Conservation (phyloP, 2,329 filamentous ascomycete species). For the Fusarium musae region DNA sequence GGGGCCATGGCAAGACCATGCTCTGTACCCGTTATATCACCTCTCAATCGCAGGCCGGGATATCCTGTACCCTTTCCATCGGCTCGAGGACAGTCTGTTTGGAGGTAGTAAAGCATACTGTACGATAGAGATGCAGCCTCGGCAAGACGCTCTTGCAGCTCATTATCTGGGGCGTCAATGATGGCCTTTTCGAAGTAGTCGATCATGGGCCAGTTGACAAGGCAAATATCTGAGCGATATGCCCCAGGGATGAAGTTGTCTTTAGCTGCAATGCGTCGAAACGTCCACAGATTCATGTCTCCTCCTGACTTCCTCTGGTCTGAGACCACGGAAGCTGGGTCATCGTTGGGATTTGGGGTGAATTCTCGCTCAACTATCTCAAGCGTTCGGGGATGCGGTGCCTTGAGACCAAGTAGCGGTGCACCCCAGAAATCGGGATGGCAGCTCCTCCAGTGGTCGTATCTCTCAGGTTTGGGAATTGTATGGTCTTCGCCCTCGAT, state of each 20-base stretch:
- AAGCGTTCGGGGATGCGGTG: conserved; percentile 43
- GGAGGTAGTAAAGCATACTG: conserved; percentile 45
- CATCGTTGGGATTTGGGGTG: conserved; percentile 43
- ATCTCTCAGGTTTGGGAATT: conserved; percentile 34
- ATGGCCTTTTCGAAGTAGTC: conserved; percentile 47
- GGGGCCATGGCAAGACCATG: conserved; percentile 46
- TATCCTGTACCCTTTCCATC: conserved; percentile 41
- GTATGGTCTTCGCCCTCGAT: conserved; percentile 42
- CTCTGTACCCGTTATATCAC: conserved; percentile 43
- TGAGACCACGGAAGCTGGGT: conserved; percentile 36
- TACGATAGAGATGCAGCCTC: conserved; percentile 41
- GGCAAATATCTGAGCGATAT: conserved; percentile 42
- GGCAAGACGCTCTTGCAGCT: conserved; percentile 28
- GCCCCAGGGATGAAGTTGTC: conserved; percentile 41
- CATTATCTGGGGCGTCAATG: conserved; percentile 38
- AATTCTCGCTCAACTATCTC: conserved; percentile 45
- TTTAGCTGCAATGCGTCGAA: conserved; percentile 39
- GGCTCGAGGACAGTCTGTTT: conserved; percentile 42
- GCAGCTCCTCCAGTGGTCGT: conserved; percentile 41
- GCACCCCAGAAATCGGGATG: conserved; percentile 45
- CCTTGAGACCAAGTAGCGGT: conserved; percentile 37
- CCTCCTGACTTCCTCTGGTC: conserved; percentile 43
- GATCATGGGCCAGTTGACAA: conserved; percentile 48
- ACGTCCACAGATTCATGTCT: conserved; percentile 47
- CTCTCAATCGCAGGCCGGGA: conserved; percentile 42